phyloP scores from a whole-genome alignment of 1,284 basidiomycete genomes.

The Ceratobasidium sp. region DNA sequence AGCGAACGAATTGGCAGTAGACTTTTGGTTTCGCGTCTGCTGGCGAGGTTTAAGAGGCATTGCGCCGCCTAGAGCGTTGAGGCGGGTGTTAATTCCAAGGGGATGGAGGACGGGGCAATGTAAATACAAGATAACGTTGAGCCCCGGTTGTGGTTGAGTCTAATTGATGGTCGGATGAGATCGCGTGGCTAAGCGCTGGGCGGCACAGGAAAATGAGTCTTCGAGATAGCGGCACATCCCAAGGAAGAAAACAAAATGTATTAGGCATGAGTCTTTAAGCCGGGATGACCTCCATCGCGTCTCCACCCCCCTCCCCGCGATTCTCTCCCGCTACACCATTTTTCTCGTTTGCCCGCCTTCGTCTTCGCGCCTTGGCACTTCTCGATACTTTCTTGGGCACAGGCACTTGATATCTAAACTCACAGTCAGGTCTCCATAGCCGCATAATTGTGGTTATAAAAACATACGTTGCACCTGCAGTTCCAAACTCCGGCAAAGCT shows the following conservation, averaged over 20 bases:
- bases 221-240: background rate
- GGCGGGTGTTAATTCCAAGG: background rate
- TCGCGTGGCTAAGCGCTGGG: slow-evolving; percentile 21
- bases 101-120: slow-evolving; percentile 6
- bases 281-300: slow-evolving; percentile 38
- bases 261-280: background rate
- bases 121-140: slow-evolving; percentile 10
- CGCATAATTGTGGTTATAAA: background rate
- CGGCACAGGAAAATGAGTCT: background rate
- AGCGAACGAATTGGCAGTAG: slow-evolving; percentile 4
- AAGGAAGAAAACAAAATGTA: background rate
- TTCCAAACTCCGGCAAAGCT: slow-evolving; percentile 59
- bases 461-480: slow-evolving; percentile 65
- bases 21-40: slow-evolving; percentile 20
- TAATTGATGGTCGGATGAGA: slow-evolving; percentile 7
- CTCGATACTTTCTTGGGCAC: slow-evolving; percentile 65
- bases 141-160: slow-evolving; percentile 37
- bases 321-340: background rate
- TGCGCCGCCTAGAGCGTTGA: background rate
- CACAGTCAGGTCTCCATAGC: background rate
- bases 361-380: slow-evolving; percentile 66
- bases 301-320: slow-evolving; percentile 8
- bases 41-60: slow-evolving; percentile 39
- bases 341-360: slow-evolving; percentile 59
- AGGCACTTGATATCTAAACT: slow-evolving; percentile 67